A percentile compares a stretch with the other conserved stretches of the same genome.
phyloP scores from a whole-genome alignment of 2,329 filamentous ascomycete species.

The Paraphaeosphaeria sporulosa region DNA sequence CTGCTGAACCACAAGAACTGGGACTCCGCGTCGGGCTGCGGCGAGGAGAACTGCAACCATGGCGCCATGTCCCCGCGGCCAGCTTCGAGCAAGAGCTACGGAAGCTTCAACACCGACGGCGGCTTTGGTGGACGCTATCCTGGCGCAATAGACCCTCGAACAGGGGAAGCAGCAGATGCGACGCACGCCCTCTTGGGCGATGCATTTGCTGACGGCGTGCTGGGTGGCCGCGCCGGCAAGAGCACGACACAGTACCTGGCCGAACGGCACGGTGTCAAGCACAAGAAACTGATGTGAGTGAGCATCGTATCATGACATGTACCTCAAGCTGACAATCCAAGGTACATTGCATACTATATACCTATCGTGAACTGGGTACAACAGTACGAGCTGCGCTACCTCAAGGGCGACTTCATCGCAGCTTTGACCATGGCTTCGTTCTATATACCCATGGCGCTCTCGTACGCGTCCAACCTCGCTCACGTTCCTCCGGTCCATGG shows the following conservation, averaged over 20 bases:
- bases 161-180: slow-evolving; percentile 41
- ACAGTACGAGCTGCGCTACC: slow-evolving; percentile 82
- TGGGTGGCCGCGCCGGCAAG: slow-evolving; percentile 65
- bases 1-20: slow-evolving; percentile 48
- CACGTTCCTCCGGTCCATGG: slow-evolving; percentile 94
- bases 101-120: slow-evolving; percentile 57
- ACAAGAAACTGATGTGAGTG: slow-evolving; percentile 73
- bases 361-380: slow-evolving; percentile 89
- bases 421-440: slow-evolving; percentile 98
- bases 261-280: slow-evolving; percentile 75
- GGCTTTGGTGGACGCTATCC: slow-evolving; percentile 50
- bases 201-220: slow-evolving; percentile 53
- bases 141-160: slow-evolving; percentile 37
- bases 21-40: slow-evolving; percentile 42
- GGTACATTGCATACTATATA: slow-evolving; percentile 92
- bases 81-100: slow-evolving; percentile 59
- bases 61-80: slow-evolving; percentile 79
- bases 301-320: slow-evolving; percentile 39
- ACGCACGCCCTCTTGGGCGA: slow-evolving; percentile 52
- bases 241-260: slow-evolving; percentile 76
- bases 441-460: slow-evolving; percentile 96
- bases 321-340: slow-evolving; percentile 45
- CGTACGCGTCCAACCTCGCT: slow-evolving; percentile 88
- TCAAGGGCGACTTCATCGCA: slow-evolving; percentile 85
- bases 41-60: slow-evolving; percentile 66